These are phyloP conservation scores for Cordyceps farinosa DNA, from an alignment of 2,329 filamentous ascomycete genomes.

Conservation along the genomic window DNA sequence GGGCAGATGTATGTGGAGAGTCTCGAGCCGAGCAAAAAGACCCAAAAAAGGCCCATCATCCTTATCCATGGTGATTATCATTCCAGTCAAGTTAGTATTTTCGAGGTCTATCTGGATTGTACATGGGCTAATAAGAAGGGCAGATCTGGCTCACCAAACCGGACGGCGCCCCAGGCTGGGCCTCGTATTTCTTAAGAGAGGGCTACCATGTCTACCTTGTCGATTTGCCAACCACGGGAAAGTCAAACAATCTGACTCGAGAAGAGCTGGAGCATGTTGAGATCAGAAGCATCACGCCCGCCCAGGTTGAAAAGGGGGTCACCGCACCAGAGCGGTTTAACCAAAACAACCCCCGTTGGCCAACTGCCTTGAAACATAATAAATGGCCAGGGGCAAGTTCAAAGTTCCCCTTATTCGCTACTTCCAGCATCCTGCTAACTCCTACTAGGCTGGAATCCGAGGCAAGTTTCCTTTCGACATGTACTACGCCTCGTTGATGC, in stretches of 20 bases:
- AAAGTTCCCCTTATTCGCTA: too few species aligned
- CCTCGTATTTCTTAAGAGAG: constrained; percentile 38
- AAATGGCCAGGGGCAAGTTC: constrained; percentile 39
- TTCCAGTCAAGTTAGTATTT: constrained; percentile 29
- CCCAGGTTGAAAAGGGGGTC: constrained; percentile 29
- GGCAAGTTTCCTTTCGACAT: constrained; percentile 47
- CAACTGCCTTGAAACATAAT: constrained; percentile 28
- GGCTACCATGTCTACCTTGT: constrained; percentile 43
- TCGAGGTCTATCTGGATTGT: background rate
- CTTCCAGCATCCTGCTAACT: background rate
- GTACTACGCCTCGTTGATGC: constrained; percentile 43
- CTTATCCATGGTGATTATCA: constrained; percentile 37
- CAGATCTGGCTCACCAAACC: constrained; percentile 45
- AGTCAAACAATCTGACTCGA: constrained; percentile 28
- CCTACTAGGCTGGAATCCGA: constrained; percentile 29
- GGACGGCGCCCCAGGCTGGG: constrained; percentile 44
- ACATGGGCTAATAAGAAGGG: background rate
- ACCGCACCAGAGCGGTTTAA: constrained; percentile 29
- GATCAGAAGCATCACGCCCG: constrained; percentile 22
- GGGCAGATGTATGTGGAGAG: constrained; percentile 37
- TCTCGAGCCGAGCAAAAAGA: constrained; percentile 23
- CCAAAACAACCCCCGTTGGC: constrained; percentile 21
- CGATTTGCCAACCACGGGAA: constrained; percentile 40
- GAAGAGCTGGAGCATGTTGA: constrained; percentile 21
- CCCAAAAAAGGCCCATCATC: constrained; percentile 27